Base-by-base conservation (phyloP, 768 basidiomycete species). In the Grammothele lineata region DNA sequence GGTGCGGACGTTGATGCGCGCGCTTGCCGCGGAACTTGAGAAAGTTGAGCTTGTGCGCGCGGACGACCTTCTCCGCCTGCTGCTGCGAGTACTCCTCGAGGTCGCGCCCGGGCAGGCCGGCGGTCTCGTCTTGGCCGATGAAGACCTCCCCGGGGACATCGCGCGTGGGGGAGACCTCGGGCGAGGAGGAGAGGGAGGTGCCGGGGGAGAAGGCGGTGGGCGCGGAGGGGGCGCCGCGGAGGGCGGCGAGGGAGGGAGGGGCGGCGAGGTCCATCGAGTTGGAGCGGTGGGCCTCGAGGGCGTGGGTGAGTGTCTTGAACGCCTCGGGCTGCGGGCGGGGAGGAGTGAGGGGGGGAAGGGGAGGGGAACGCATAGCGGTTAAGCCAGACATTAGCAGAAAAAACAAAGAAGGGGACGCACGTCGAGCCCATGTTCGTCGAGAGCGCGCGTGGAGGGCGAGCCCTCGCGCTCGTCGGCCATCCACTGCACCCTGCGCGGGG, bases 121-220 rank as follows among this genome's bases (percentile, higher is more conserved):
- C 81, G 39, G 71, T 76, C 62, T 90, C 87, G 39, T 73, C 62
- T 0, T 77, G 74, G 44, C 78, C 78, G 55, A 88, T 82, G 59
- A 73, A 84, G 39, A 67, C 70, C 32, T 74, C 72, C 32, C 76
- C 80, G 0, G 77, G 77, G 4, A 79, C 65, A 14, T 67, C 55
- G 37, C 1, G 67, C 66, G 2, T 63, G 54, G 61, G 63, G 53
- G 6, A 34, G 37, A 48, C 40, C 22, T 46, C 45, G 21, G 54
- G 57, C 1, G 54, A 45, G 7, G 48, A 51, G n/a, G 57, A 47
- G 32, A 50, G 47, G 3, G 56, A 50, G 3, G 50, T 48, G 45
- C 48, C 45, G 24, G 54, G 47, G 1, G 59, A 56, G 6, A 54
- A 35, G 21, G 38, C 53, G 5, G 57, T 54, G 32, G 53, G 47